Percentiles rank a stretch among this genome's conserved stretches.
Evolutionary conservation across 1,139 yeast species (phyloP).

Genomic region (Pneumocystis jirovecii): DNA sequence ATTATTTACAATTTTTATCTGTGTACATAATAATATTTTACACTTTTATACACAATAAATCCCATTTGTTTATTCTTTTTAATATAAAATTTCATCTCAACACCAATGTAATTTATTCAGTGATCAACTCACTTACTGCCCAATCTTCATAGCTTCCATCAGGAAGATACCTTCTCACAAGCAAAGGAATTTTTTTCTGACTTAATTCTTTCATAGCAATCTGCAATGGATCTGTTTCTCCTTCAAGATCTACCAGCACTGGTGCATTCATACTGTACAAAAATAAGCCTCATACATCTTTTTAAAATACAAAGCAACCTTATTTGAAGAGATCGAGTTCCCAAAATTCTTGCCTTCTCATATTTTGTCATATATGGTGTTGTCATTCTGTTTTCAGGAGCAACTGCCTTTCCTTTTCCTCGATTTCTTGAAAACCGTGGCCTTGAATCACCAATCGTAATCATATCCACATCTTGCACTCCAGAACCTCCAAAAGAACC

Average conservation of each 20-base stretch:
- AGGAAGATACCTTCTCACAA: constrained; percentile 88
- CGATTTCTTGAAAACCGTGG: neutral
- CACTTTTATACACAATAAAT: neutral
- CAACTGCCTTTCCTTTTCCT: constrained; percentile 55
- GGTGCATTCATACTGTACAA: constrained; percentile 82
- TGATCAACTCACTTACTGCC: constrained; percentile 95
- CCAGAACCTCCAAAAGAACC: neutral
- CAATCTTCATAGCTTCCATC: constrained; percentile 97
- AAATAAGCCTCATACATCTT: neutral
- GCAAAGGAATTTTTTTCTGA: constrained; percentile 87
- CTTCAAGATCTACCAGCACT: constrained; percentile 91
- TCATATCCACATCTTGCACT: neutral
- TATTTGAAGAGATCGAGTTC: constrained; percentile 91
- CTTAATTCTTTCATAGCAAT: constrained; percentile 94
- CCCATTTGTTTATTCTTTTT: neutral
- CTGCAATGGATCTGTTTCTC: constrained; percentile 97
- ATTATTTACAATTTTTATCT: neutral
- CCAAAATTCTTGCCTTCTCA: constrained; percentile 91
- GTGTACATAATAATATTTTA: neutral
- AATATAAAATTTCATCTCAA: neutral
- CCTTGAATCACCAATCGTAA: neutral
- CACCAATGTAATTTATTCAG: constrained; percentile 41
- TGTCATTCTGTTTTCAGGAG: constrained; percentile 76
- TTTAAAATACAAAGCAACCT: neutral
- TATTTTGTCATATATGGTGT: constrained; percentile 98